A percentile compares a stretch with the other conserved stretches of the same genome.
These are phyloP conservation scores for Irpex sp. DNA, from an alignment of 1,284 basidiomycete genomes.

Conservation along the genomic window DNA sequence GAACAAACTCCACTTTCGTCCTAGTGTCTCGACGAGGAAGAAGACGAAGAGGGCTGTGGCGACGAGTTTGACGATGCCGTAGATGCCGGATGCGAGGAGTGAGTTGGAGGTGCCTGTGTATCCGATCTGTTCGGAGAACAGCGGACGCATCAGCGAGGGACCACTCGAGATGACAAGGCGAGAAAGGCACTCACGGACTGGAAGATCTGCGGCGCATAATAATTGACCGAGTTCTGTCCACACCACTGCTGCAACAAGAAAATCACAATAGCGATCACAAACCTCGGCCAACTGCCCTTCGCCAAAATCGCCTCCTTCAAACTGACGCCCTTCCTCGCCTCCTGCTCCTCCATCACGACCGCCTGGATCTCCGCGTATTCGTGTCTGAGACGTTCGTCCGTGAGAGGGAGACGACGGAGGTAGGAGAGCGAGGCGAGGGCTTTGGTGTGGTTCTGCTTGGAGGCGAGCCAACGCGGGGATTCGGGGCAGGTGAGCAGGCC, in stretches of 20 bases:
- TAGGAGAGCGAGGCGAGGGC: constrained; percentile 39
- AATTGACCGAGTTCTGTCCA: constrained; percentile 61
- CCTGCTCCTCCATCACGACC: constrained; percentile 59
- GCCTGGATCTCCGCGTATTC: constrained; percentile 66
- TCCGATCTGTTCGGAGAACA: too few relatives aligned
- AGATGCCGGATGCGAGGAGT: constrained; percentile 79
- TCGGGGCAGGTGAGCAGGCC: constrained; percentile 69
- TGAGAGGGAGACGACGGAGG: constrained; percentile 39
- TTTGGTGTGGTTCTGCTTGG: constrained; percentile 31
- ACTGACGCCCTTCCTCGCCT: constrained; percentile 53
- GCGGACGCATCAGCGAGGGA: too few relatives aligned
- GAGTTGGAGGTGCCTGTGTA: constrained; percentile 56
- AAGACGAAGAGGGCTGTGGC: constrained; percentile 40
- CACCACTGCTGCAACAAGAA: constrained; percentile 65
- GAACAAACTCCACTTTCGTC: constrained; percentile 55
- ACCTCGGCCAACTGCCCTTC: constrained; percentile 71
- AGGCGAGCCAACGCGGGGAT: constrained; percentile 34
- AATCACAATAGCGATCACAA: constrained; percentile 64
- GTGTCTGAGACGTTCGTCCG: constrained; percentile 38
- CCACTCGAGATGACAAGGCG: too few relatives aligned
- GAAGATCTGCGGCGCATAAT: constrained; percentile 78
- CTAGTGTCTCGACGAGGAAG: constrained; percentile 53
- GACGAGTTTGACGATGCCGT: constrained; percentile 75
- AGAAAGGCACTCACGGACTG: constrained; percentile 41
- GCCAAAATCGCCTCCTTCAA: constrained; percentile 68